phyloP scores from a whole-genome alignment of 148 eudicot species.

The Cornus kousa region DNA sequence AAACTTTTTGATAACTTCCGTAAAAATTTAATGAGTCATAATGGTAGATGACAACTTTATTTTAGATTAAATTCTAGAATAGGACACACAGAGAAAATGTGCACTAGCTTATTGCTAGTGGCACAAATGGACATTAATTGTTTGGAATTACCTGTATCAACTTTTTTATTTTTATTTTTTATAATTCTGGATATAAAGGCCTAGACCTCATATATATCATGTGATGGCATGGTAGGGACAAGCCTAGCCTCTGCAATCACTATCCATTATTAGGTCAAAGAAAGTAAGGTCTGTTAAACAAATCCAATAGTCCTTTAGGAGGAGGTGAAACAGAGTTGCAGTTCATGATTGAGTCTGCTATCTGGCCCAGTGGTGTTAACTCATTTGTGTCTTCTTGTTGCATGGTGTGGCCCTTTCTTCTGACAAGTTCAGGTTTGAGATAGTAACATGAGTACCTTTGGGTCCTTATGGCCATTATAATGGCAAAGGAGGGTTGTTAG shows the following conservation, averaged over 20 bases:
- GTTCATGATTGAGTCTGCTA: conserved; percentile 19
- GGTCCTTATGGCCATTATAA: conserved; percentile 10
- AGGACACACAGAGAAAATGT: not conserved
- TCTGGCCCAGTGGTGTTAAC: conserved; percentile 17
- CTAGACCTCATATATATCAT: not conserved
- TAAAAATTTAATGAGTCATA: not conserved
- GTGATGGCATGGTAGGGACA: conserved; percentile 3
- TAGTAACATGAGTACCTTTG: conserved; percentile 19
- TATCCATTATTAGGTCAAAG: conserved; percentile 18
- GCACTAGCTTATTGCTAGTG: not conserved
- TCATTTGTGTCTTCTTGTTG: not conserved
- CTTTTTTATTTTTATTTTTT: not conserved
- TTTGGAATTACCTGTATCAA: not conserved
- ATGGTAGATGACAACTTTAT: not conserved
- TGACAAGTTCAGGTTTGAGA: conserved; percentile 18
- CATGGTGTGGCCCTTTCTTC: conserved; percentile 6
- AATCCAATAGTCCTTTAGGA: conserved; percentile 13
- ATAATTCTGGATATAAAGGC: not conserved
- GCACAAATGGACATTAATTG: not conserved
- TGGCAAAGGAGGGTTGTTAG: not conserved
- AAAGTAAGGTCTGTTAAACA: conserved; percentile 14
- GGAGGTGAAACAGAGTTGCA: conserved; percentile 16
- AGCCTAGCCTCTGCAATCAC: conserved; percentile 18
- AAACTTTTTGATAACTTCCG: not conserved
- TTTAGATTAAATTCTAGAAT: too few species aligned